phyloP scores from a whole-genome alignment of 2,329 filamentous ascomycete genomes.

The Rhynchosporium agropyri region DNA sequence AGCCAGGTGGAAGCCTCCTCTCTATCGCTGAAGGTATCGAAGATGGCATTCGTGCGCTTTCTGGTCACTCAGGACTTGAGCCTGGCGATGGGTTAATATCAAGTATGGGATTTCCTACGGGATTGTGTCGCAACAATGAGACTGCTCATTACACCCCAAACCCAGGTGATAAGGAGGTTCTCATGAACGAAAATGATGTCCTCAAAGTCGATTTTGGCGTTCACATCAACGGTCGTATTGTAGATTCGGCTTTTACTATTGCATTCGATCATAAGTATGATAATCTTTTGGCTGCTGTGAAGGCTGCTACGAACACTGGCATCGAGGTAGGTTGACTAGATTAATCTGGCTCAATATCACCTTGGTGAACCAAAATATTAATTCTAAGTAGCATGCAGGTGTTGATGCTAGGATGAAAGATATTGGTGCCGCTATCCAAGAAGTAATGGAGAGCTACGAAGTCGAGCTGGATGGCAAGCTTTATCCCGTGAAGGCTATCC shows the following conservation, averaged over 20 bases:
- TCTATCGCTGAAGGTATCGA: constrained; percentile 57
- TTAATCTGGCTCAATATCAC: neutral
- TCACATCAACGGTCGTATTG: constrained; percentile 77
- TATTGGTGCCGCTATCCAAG: constrained; percentile 57
- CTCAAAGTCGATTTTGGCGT: constrained; percentile 85
- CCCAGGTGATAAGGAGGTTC: constrained; percentile 65
- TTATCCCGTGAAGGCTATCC: constrained; percentile 55
- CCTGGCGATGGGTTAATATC: constrained; percentile 53
- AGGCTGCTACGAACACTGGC: constrained; percentile 70
- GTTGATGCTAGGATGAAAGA: constrained; percentile 57
- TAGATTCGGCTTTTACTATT: constrained; percentile 80
- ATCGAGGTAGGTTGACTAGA: constrained; percentile 31
- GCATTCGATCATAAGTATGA: constrained; percentile 76
- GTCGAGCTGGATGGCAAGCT: constrained; percentile 54
- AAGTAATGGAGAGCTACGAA: constrained; percentile 63
- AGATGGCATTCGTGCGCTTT: constrained; percentile 54
- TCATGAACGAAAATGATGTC: constrained; percentile 73
- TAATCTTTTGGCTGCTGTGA: constrained; percentile 71
- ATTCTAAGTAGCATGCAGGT: constrained; percentile 47
- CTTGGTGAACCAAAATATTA: constrained; percentile 3
- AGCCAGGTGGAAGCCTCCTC: constrained; percentile 52
- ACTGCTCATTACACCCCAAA: constrained; percentile 61
- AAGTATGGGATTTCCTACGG: constrained; percentile 59
- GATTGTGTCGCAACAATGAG: constrained; percentile 55
- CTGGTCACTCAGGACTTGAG: constrained; percentile 54